phyloP scores from a whole-genome alignment of 805 yeast species.

The Priceomyces medius region DNA sequence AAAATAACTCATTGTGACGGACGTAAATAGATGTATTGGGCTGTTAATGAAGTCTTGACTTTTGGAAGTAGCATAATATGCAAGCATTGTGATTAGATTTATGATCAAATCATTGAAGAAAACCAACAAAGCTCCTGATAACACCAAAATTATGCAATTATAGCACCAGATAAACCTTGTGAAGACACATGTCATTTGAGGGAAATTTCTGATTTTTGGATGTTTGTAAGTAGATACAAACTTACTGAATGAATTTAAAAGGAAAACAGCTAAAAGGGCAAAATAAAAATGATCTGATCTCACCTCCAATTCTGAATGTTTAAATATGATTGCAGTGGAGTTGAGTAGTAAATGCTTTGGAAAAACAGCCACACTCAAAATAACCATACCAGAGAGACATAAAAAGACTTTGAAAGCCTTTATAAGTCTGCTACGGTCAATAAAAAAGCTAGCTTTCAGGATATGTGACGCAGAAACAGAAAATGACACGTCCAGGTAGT shows the following conservation, averaged over 20 bases:
- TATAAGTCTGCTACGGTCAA: background rate
- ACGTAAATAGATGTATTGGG: conserved; percentile 24
- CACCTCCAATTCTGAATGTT: conserved; percentile 9
- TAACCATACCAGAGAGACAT: background rate
- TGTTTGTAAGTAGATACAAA: conserved; percentile 13
- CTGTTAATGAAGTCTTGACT: conserved; percentile 21
- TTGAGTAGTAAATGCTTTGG: conserved; percentile 18
- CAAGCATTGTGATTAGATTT: conserved; percentile 12
- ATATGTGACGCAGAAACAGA: conserved; percentile 3
- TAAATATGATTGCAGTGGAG: conserved; percentile 18
- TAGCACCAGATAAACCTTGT: conserved; percentile 24
- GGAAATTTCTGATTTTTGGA: conserved; percentile 13
- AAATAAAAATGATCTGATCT: conserved; percentile 26
- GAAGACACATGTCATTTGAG: conserved; percentile 15
- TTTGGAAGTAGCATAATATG: conserved; percentile 5
- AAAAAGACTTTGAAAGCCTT: background rate
- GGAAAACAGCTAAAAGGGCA: conserved; percentile 15
- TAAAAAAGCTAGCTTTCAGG: background rate
- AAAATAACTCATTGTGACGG: conserved; percentile 17
- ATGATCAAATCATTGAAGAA: conserved; percentile 20
- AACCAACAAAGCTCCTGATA: conserved; percentile 12
- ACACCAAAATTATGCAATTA: conserved; percentile 15
- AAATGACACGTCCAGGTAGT: conserved; percentile 9
- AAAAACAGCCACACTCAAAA: conserved; percentile 3
- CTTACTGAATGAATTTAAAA: conserved; percentile 10